Evolutionary conservation across 2,329 filamentous ascomycete genomes (phyloP).

Genomic region (Scleromitrula shiraiana): DNA sequence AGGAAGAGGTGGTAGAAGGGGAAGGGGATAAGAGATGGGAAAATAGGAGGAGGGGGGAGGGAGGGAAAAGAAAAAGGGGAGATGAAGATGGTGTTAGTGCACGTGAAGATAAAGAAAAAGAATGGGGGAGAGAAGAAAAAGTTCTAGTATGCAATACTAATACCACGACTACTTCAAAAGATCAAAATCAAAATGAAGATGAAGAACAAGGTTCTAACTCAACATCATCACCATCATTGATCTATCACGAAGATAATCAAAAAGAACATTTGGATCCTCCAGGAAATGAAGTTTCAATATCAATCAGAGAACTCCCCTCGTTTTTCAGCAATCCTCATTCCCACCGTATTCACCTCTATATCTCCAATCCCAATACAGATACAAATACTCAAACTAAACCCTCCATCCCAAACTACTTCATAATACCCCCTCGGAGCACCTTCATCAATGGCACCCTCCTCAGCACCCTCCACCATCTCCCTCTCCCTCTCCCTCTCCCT

Average conservation of each 20-base stretch:
- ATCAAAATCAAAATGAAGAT: no score
- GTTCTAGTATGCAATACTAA: background rate
- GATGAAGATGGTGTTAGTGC: no score
- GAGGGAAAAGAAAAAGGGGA: no score
- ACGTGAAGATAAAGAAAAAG: background rate
- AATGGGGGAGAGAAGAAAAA: background rate
- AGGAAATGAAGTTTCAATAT: background rate
- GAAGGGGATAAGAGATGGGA: background rate
- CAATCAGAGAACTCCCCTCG: no score
- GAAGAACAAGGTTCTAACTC: no score
- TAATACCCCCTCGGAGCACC: no score
- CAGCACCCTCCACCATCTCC: background rate
- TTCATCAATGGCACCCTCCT: no score
- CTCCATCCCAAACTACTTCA: no score
- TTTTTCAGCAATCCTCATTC: slow-evolving; percentile 25
- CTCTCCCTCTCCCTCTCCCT: background rate
- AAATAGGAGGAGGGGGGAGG: background rate
- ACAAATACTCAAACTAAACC: slow-evolving; percentile 23
- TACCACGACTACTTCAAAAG: background rate
- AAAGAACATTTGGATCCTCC: background rate
- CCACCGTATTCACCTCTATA: slow-evolving; percentile 41
- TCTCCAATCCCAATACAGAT: slow-evolving; percentile 35
- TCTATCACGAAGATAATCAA: no score
- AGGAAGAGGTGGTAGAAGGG: slow-evolving; percentile 1
- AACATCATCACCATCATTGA: no score